Evolutionary conservation across 768 basidiomycete species (phyloP), one percentile per base, ranked within the genome.

Genomic region (Mycena vitilis): DNA sequence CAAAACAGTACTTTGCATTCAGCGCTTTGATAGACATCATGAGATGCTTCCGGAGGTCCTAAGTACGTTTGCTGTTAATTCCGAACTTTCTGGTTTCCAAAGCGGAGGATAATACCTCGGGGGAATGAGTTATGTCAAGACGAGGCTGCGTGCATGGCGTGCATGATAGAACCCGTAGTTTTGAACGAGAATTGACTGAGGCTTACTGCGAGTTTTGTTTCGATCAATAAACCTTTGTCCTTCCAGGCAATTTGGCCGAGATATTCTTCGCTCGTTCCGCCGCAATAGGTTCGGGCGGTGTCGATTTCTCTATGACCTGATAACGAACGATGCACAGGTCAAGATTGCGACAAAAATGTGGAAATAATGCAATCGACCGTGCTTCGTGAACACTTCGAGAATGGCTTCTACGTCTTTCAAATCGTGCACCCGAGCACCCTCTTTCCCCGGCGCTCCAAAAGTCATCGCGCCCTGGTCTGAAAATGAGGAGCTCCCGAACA

Each of bases 121-220:
- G 78, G 13, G 77, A 75, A 51, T 81, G 80, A 0, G 72, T 65
- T 45, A 81, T 76, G 5, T 25, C 64, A n/a, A 75, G 54, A 13
- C 63, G 53, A 16, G 60, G 60, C 51, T 66, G 44, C 25, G 36
- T n/a, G 20, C 60, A 23, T 34, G 4, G 44, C 25, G 36, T n/a
- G 20, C 60, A 23, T 34, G 4, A 34, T 49, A n/a, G 22, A 8
- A 44, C 16, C 23, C 25, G 34, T 9, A 25, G 59, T 48, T 9
- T 34, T 20, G 22, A 51, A 36, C 30, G 60, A 54, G 34, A 4
- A 42, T 68, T 63, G 47, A 81, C 80, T 12, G 68, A 22, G 60
- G 51, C 68, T 74, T 1, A 88, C 88, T 63, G 83, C 84, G 20
- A 88, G 82, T 74, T 91, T 91, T 0, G 88, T 91, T 49, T 89